These are phyloP conservation scores for Umbelopsis ramanniana DNA, from an alignment of 192 early-diverging fungal species.

Conservation along the genomic window DNA sequence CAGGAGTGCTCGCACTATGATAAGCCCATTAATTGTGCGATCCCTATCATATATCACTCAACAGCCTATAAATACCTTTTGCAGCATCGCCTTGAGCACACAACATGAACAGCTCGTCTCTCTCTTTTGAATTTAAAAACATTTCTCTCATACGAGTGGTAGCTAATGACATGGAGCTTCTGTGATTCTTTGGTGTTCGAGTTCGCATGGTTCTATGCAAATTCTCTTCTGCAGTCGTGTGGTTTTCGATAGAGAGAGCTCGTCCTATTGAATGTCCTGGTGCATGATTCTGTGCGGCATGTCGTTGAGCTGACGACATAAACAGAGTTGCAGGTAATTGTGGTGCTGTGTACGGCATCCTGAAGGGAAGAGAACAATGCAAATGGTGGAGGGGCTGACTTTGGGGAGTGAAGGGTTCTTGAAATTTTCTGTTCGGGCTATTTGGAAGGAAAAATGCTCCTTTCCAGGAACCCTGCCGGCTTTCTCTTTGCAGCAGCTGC, in stretches of 20 bases:
- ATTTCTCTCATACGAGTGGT: constrained; percentile 29
- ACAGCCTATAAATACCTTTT: constrained; percentile 25
- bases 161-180: constrained; percentile 18
- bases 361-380: neutral
- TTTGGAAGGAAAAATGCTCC: too few relatives aligned
- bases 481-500: too few relatives aligned
- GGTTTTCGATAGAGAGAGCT: neutral
- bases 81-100: constrained; percentile 33
- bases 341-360: constrained; percentile 16
- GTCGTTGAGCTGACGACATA: constrained; percentile 15
- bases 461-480: too few relatives aligned
- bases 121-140: constrained; percentile 33
- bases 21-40: neutral
- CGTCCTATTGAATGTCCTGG: neutral
- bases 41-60: neutral
- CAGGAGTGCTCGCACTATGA: constrained; percentile 30
- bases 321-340: constrained; percentile 12
- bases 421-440: too few relatives aligned
- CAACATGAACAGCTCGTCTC: constrained; percentile 33
- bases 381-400: neutral
- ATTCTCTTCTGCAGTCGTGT: neutral
- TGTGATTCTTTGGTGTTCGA: constrained; percentile 4
- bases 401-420: too few relatives aligned
- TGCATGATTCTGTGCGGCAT: constrained; percentile 12
- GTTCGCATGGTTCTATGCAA: constrained; percentile 10